A percentile compares a stretch with the other conserved stretches of the same genome.
phyloP scores from a whole-genome alignment of 495 filamentous ascomycete genomes.

The Lasiosphaeriaceae sp. region DNA sequence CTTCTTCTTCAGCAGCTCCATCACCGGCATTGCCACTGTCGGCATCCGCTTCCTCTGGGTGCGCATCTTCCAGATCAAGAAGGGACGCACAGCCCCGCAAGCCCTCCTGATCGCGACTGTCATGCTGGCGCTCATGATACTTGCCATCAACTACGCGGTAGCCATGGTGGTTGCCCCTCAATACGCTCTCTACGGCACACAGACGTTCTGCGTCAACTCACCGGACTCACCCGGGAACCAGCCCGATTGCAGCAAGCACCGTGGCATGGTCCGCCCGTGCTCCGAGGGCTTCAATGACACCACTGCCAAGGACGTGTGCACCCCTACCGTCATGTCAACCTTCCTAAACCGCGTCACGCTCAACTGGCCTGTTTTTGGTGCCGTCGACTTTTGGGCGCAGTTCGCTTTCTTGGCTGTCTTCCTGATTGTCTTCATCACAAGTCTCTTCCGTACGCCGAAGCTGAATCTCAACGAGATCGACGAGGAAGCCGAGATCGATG shows the following conservation, averaged over 20 bases:
- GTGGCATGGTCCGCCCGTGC: conserved; percentile 71
- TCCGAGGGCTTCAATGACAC: conserved; percentile 63
- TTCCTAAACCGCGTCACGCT: conserved; percentile 93
- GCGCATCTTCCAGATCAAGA: conserved; percentile 81
- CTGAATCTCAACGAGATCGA: conserved; percentile 71
- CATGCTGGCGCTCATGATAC: conserved; percentile 79
- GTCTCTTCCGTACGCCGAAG: conserved; percentile 74
- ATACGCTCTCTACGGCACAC: conserved; percentile 90
- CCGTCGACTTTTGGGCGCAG: conserved; percentile 89
- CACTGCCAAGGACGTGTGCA: conserved; percentile 73
- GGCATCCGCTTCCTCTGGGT: conserved; percentile 97
- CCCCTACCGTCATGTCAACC: conserved; percentile 81
- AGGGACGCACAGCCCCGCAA: conserved; percentile 84
- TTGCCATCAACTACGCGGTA: conserved; percentile 88
- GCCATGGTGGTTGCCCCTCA: conserved; percentile 91
- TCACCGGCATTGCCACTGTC: conserved; percentile 78
- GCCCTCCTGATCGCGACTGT: conserved; percentile 88
- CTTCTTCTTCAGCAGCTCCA: conserved; percentile 79
- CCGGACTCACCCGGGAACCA: conserved; percentile 52
- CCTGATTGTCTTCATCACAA: conserved; percentile 67
- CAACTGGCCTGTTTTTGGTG: conserved; percentile 95
- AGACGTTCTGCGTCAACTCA: conserved; percentile 80
- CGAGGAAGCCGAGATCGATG: conserved; percentile 87
- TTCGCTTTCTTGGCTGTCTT: conserved; percentile 86
- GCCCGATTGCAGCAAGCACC: conserved; percentile 75